These are phyloP conservation scores for Penicillium sp. DNA, from an alignment of 2,329 filamentous ascomycete species.

Conservation along the genomic window DNA sequence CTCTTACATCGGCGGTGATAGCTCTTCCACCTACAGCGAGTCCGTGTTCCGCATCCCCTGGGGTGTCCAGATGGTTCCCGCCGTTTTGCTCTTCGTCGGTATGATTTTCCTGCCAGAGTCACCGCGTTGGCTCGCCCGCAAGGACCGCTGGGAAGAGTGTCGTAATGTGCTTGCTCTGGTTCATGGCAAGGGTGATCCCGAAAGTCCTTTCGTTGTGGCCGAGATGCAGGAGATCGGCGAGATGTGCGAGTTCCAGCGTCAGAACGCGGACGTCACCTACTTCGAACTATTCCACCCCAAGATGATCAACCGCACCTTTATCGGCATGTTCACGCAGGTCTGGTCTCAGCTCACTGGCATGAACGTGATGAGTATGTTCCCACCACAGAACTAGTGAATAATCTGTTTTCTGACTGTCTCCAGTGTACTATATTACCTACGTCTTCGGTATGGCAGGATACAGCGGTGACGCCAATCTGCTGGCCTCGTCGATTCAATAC, in stretches of 20 bases:
- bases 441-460: conserved; percentile 68
- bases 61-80: conserved; percentile 59
- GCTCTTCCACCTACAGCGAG: conserved; percentile 29
- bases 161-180: conserved; percentile 50
- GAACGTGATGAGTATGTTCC: conserved; percentile 60
- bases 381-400: too few relatives aligned
- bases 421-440: conserved; percentile 58
- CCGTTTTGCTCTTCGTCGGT: conserved; percentile 52
- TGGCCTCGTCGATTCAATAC: conserved; percentile 66
- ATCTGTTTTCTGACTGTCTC: too few relatives aligned
- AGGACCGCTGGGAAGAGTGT: conserved; percentile 54
- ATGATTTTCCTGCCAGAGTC: conserved; percentile 53
- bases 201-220: conserved; percentile 58
- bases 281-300: conserved; percentile 64
- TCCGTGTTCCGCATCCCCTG: conserved; percentile 59
- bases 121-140: conserved; percentile 58
- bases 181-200: conserved; percentile 59
- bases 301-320: conserved; percentile 68
- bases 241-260: conserved; percentile 66
- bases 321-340: conserved; percentile 67
- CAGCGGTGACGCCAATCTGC: conserved; percentile 52
- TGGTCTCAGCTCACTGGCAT: conserved; percentile 72
- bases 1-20: conserved; percentile 51
- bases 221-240: conserved; percentile 69
- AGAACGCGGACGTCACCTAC: conserved; percentile 63